Evolutionary conservation across 805 yeast genomes (phyloP).

Genomic region (Yueomyces sp.): DNA sequence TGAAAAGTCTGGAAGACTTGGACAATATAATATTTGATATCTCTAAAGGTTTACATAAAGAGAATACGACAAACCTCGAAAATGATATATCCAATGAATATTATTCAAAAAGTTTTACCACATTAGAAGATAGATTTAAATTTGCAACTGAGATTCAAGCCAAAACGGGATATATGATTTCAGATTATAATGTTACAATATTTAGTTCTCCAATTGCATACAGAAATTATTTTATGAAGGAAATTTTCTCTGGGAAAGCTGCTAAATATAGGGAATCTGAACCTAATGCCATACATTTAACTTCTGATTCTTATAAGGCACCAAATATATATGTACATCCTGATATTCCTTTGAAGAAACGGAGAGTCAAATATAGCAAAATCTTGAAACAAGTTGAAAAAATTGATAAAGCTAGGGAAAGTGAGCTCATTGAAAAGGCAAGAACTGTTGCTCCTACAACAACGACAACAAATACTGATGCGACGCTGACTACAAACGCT

Average conservation of each 20-base stretch:
- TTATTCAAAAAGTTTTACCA: conserved; percentile 12
- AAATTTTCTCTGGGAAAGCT: conserved; percentile 21
- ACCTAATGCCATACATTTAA: conserved; percentile 63
- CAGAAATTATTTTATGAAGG: conserved; percentile 14
- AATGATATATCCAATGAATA: conserved; percentile 5
- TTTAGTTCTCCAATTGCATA: conserved; percentile 19
- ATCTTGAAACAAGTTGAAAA: conserved; percentile 34
- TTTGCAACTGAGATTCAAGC: conserved; percentile 24
- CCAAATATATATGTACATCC: conserved; percentile 43
- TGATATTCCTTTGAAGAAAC: conserved; percentile 34
- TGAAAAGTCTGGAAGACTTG: conserved; percentile 14
- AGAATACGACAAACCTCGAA: not conserved
- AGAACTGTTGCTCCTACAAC: conserved; percentile 1
- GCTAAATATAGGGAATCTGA: conserved; percentile 43
- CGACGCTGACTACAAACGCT: no score
- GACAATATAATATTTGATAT: conserved; percentile 12
- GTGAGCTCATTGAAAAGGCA: conserved; percentile 14
- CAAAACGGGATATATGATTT: conserved; percentile 25
- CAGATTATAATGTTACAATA: conserved; percentile 26
- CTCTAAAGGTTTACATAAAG: conserved; percentile 1
- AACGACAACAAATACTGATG: not conserved
- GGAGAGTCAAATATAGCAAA: conserved; percentile 32
- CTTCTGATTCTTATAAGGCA: conserved; percentile 40
- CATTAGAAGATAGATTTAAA: conserved; percentile 25
- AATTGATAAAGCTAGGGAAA: conserved; percentile 16